A percentile compares a stretch with the other conserved stretches of the same genome.
Evolutionary conservation across 2,329 filamentous ascomycete genomes (phyloP).

Genomic region (Stagonosporopsis tanaceti): DNA sequence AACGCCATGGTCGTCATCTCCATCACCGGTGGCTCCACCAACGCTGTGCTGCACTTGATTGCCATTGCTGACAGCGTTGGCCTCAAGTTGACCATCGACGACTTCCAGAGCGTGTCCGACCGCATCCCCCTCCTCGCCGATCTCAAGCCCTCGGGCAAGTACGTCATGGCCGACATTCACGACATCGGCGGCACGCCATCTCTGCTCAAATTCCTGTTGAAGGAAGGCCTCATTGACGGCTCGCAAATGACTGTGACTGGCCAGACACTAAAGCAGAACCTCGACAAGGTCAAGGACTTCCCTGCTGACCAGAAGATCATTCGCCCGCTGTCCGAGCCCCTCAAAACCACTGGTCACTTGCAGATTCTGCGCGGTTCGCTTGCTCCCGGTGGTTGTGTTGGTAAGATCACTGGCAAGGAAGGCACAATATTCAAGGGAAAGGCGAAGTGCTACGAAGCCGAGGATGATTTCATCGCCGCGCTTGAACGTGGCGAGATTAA

Average conservation of each 20-base stretch:
- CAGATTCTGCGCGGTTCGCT: slow-evolving; percentile 75
- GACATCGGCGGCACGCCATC: slow-evolving; percentile 60
- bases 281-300: slow-evolving; percentile 67
- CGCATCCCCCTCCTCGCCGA: slow-evolving; percentile 61
- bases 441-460: slow-evolving; percentile 73
- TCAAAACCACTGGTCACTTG: slow-evolving; percentile 76
- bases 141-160: slow-evolving; percentile 61
- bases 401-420: slow-evolving; percentile 81
- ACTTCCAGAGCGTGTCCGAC: slow-evolving; percentile 61
- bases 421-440: slow-evolving; percentile 72
- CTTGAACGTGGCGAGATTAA: slow-evolving; percentile 74
- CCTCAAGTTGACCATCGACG: slow-evolving; percentile 60
- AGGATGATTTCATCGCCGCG: slow-evolving; percentile 73
- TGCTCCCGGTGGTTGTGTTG: slow-evolving; percentile 74
- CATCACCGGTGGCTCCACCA: slow-evolving; percentile 60
- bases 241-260: slow-evolving; percentile 60
- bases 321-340: slow-evolving; percentile 70
- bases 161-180: slow-evolving; percentile 67
- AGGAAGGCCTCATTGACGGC: slow-evolving; percentile 59
- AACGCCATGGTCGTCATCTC: slow-evolving; percentile 62
- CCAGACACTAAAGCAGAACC: slow-evolving; percentile 59
- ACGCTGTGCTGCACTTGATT: slow-evolving; percentile 60
- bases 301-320: slow-evolving; percentile 75
- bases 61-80: slow-evolving; percentile 61
- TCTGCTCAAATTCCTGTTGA: slow-evolving; percentile 59